Percentiles rank a stretch among this genome's conserved stretches.
Evolutionary conservation across 352 stramenopile species (phyloP).

Genomic region (Pythium rhizo-oryzae): DNA sequence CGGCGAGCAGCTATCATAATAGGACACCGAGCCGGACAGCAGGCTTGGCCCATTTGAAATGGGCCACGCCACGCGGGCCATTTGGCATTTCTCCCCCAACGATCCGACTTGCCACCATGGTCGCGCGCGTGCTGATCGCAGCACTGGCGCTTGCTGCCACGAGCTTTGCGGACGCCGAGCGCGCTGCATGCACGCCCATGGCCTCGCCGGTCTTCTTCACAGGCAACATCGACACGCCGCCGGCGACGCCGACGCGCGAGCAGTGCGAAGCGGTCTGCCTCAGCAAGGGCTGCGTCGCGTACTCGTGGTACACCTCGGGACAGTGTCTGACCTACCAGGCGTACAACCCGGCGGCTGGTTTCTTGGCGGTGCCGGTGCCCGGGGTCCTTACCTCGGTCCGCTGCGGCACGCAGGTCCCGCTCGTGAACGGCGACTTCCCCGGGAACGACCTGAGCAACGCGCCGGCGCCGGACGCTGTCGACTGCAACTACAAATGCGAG

Average conservation of each 20-base stretch:
- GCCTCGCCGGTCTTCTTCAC: neutral
- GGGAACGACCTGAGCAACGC: constrained; percentile 19
- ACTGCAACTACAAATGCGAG: constrained; percentile 5
- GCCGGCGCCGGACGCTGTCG: neutral
- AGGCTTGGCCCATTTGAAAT: no score
- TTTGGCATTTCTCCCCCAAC: neutral
- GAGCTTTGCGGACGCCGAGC: neutral
- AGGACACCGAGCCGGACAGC: no score
- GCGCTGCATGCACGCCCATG: neutral
- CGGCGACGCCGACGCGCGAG: neutral
- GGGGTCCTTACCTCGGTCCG: neutral
- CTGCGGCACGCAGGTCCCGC: neutral
- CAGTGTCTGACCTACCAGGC: neutral
- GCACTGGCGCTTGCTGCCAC: neutral
- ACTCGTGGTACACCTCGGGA: neutral
- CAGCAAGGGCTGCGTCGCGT: neutral
- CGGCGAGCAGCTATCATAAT: no score
- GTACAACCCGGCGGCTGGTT: no score
- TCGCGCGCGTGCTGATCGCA: constrained; percentile 11
- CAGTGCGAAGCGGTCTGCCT: neutral
- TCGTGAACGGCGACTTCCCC: constrained; percentile 11
- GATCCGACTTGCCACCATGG: neutral
- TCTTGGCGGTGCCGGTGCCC: neutral
- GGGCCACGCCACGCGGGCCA: no score
- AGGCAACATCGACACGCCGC: neutral